Evolutionary conservation across 2,329 filamentous ascomycete species (phyloP).

Genomic region (Torrubiellomyces zombiae): DNA sequence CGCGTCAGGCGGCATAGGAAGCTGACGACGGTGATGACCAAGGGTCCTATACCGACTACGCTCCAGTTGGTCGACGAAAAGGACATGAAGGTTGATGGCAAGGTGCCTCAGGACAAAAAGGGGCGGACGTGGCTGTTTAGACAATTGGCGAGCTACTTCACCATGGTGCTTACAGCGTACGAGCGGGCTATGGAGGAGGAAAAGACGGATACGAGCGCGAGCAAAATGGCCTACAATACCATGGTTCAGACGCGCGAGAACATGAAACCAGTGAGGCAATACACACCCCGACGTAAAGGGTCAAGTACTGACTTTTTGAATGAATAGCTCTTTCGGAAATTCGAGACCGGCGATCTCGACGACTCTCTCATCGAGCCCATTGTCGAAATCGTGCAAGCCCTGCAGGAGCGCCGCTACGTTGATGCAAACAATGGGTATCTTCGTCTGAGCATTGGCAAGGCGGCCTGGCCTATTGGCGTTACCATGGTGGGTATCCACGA

Average conservation of each 20-base stretch:
- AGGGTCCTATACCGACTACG: slow-evolving; percentile 76
- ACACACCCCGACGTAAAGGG: neutral
- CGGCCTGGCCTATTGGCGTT: slow-evolving; percentile 96
- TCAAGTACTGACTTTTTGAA: neutral
- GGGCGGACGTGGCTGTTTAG: slow-evolving; percentile 60
- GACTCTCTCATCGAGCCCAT: slow-evolving; percentile 66
- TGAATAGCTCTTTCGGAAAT: slow-evolving; percentile 59
- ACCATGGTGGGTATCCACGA: slow-evolving; percentile 99
- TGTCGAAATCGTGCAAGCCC: slow-evolving; percentile 79
- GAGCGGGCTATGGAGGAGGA: slow-evolving; percentile 56
- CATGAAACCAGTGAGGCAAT: slow-evolving; percentile 49
- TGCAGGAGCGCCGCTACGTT: slow-evolving; percentile 82
- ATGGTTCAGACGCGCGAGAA: slow-evolving; percentile 82
- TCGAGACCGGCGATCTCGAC: slow-evolving; percentile 68
- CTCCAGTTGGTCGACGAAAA: slow-evolving; percentile 64
- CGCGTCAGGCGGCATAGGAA: slow-evolving; percentile 56
- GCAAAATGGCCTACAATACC: slow-evolving; percentile 64
- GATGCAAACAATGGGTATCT: slow-evolving; percentile 94
- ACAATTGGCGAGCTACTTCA: slow-evolving; percentile 89
- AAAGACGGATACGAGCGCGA: slow-evolving; percentile 49
- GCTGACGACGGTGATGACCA: slow-evolving; percentile 43
- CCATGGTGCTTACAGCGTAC: slow-evolving; percentile 86
- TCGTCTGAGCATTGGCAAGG: slow-evolving; percentile 83
- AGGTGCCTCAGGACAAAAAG: slow-evolving; percentile 44
- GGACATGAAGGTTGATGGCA: slow-evolving; percentile 67